Evolutionary conservation across 805 yeast species (phyloP), one percentile per base, ranked within the genome.

Genomic region (Starmerella apis): DNA sequence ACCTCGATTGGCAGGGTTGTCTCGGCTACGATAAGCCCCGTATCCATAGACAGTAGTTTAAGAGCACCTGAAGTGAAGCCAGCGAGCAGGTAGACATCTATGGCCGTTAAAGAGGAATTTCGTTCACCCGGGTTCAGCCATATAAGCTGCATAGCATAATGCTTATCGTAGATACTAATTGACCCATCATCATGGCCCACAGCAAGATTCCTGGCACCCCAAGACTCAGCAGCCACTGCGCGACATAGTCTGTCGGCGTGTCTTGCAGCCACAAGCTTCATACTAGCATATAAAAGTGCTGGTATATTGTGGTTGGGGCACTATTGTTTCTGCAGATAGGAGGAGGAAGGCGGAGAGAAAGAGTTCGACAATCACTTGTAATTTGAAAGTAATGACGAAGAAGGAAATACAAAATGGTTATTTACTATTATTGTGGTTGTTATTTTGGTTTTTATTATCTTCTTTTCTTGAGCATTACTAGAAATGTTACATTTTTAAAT

Each of bases 131-230:
- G 42, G 32, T 45, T 45, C 35, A 45, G 42, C 41, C 41, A 36
- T 13, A 45, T 8, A 7, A 27, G 23, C 35, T 20, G 18, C 16
- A 45, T 37, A 13, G 16, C 32, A 14, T 14, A 8, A 3, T 27
- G 20, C 19, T 14, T 14, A 24, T 32, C 30, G 47, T 45, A 36
- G 22, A 43, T 10, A 27, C 42, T 35, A 14, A 45, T n/a, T 5
- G 48, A 3, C 6, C 48, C 48, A 14, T 45, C 48, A 3, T 25
- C 35, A 18, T 45, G 48, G 41, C 48, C 48, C 6, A 45, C 28
- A 14, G 35, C 32, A 6, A 36, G 33, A 11, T 11, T 23, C 8
- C n/a, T 13, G 14, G 36, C 42, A 16, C 41, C 48, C 27, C 24
- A n/a, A 14, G 48, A 24, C 33, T 33, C 48, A 27, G 46, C 46